Conservation (phyloP, 2,329 filamentous ascomycete genomes). For the Trichoderma endophyticum region DNA sequence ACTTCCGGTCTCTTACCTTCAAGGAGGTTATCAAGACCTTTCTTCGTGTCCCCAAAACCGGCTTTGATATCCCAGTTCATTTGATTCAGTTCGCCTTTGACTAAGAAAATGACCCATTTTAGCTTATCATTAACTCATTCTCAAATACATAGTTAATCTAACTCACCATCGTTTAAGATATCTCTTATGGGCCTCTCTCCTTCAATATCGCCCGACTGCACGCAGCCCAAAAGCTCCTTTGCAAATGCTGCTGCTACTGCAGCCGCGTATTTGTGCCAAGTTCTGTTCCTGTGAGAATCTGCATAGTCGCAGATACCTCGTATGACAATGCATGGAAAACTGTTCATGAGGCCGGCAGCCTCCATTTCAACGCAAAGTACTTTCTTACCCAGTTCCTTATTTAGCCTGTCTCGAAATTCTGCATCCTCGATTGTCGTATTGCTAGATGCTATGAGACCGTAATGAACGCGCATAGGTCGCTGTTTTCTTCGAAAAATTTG, state of each 20-base stretch:
- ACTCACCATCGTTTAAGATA: background rate
- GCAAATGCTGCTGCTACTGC: background rate
- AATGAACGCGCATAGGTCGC: background rate
- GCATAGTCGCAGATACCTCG: constrained; percentile 16
- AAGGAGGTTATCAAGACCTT: background rate
- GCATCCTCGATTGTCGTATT: background rate
- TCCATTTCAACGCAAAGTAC: background rate
- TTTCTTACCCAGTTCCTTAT: background rate
- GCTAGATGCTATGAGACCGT: background rate
- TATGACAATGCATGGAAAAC: background rate
- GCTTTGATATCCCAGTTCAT: background rate
- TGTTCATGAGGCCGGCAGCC: background rate
- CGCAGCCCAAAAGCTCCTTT: background rate
- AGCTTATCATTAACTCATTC: background rate
- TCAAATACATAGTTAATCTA: background rate
- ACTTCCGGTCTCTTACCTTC: background rate
- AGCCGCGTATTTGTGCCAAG: constrained; percentile 1
- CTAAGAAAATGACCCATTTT: background rate
- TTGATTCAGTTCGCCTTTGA: background rate
- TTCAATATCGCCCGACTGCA: background rate
- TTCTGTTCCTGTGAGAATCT: background rate
- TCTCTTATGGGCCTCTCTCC: background rate
- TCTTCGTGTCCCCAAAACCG: background rate
- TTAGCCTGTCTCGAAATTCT: background rate
- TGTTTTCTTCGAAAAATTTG: background rate